Evolutionary conservation across 1,139 yeast species (phyloP), one percentile per base, ranked within the genome.

Genomic region (Candida frijolesensis): DNA sequence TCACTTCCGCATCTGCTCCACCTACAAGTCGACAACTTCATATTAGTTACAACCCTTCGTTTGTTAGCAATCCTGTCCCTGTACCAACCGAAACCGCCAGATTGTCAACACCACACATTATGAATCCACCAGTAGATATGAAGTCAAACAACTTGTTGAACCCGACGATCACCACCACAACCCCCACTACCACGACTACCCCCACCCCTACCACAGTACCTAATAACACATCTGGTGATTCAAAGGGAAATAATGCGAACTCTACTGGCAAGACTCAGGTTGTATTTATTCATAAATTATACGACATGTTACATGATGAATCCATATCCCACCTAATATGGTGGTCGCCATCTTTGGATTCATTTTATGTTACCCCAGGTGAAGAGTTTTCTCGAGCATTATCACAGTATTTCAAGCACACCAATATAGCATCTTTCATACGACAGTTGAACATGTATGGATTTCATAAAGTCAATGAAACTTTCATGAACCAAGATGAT

Each of bases 381-480:
- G 87, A 84, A 57, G 84, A 83, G 50, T 84, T 86, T 55, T 80
- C 87, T 50, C 75, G 78, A 59, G 80, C 83, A 25, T 68, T 87
- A 55, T 79, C 87, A 46, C 80, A 76, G 48, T 87, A 85, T 66
- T 87, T 87, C 68, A 87, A 87, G 62, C 94, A 87, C 64, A 85
- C 89, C 40, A 87, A 87, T 61, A 85, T 86, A 47, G 89, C 92
- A 0, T 83, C 89, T n/a, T 87, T 87, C 65, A 88, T 87, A 27
- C 77, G 94, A 50, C 94, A 87, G 60, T 63, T 87, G 52, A 87
- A 87, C 66, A 87, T 87, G 89, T 87, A 87, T 62, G 94, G 90
- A 9, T 86, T 86, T 66, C 92, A 87, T 63, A 87, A 87, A 65
- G 89, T 86, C 15, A 76, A 74, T 59, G 79, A 74, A 50, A 65